Conservation (phyloP, 345 rosid species). For the Camelina sativa region DNA sequence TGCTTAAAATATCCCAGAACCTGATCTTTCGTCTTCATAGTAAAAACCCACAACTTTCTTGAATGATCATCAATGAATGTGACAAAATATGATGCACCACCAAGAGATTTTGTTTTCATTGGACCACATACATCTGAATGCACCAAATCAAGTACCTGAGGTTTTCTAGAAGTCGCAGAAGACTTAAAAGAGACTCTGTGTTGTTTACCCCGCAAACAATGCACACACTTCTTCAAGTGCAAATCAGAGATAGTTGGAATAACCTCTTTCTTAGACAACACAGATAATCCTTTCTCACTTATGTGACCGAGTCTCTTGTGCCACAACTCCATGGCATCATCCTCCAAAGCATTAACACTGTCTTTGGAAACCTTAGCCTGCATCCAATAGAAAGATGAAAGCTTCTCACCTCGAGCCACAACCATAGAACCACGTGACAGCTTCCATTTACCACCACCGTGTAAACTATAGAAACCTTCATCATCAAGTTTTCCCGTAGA, state of each 20-base stretch:
- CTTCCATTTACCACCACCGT: too few relatives aligned
- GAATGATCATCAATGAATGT: not conserved
- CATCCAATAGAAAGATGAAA: not conserved
- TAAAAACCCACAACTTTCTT: not conserved
- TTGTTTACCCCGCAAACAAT: not conserved
- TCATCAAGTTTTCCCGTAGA: not conserved
- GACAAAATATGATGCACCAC: not conserved
- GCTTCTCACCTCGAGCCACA: too few relatives aligned
- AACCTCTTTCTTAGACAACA: not conserved
- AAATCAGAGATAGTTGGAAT: not conserved
- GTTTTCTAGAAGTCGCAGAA: not conserved
- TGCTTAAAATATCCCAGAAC: conserved; percentile 9
- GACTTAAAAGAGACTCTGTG: not conserved
- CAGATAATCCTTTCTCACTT: not conserved
- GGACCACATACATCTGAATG: not conserved
- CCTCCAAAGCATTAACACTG: not conserved
- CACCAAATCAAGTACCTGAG: not conserved
- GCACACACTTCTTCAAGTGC: not conserved
- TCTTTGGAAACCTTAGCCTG: not conserved
- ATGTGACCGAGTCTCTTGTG: not conserved
- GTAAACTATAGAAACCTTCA: too few relatives aligned
- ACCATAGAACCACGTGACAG: too few relatives aligned
- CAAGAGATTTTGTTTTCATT: not conserved
- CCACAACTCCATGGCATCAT: not conserved
- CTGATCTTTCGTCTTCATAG: not conserved